These are phyloP conservation scores for Penicillium sp. DNA, from an alignment of 2,329 filamentous ascomycete genomes.

Conservation along the genomic window DNA sequence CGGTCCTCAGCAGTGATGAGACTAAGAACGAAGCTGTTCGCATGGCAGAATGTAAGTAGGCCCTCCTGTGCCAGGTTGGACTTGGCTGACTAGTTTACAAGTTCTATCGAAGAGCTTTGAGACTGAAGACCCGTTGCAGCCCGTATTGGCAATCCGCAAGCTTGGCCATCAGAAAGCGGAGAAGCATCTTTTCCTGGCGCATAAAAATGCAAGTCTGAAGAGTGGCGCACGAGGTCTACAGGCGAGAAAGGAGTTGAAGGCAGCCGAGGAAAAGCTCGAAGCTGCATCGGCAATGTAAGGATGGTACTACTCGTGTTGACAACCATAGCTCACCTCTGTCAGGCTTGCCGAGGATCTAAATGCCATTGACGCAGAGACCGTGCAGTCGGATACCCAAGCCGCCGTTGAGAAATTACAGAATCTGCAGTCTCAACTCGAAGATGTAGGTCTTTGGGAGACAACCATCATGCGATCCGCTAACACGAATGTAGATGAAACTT, in stretches of 20 bases:
- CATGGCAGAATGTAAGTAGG: conserved; percentile 56
- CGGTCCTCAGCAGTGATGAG: conserved; percentile 57
- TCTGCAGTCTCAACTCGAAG: conserved; percentile 65
- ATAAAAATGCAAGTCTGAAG: conserved; percentile 68
- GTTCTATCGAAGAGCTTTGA: conserved; percentile 61
- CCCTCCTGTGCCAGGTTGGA: not conserved
- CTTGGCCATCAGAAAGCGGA: conserved; percentile 61
- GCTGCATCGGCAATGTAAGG: conserved; percentile 54
- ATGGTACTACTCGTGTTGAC: not conserved
- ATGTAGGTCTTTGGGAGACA: conserved; percentile 38
- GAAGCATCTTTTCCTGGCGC: conserved; percentile 62
- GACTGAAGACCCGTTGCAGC: conserved; percentile 52
- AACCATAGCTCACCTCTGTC: conserved; percentile 2
- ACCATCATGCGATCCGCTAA: conserved; percentile 10
- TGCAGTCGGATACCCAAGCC: conserved; percentile 64
- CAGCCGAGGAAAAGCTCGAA: conserved; percentile 63
- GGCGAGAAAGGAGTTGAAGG: conserved; percentile 69
- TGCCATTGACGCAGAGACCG: conserved; percentile 53
- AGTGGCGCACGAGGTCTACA: conserved; percentile 72
- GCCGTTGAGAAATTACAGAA: conserved; percentile 67
- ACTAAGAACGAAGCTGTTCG: conserved; percentile 53
- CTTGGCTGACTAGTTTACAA: conserved; percentile 15
- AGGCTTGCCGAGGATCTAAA: conserved; percentile 52
- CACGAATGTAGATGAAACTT: conserved; percentile 47
- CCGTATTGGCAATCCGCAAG: conserved; percentile 58